Percentiles rank a stretch among this genome's conserved stretches.
These are phyloP conservation scores for Penicillium ucsense DNA, from an alignment of 495 filamentous ascomycete genomes.

Conservation along the genomic window DNA sequence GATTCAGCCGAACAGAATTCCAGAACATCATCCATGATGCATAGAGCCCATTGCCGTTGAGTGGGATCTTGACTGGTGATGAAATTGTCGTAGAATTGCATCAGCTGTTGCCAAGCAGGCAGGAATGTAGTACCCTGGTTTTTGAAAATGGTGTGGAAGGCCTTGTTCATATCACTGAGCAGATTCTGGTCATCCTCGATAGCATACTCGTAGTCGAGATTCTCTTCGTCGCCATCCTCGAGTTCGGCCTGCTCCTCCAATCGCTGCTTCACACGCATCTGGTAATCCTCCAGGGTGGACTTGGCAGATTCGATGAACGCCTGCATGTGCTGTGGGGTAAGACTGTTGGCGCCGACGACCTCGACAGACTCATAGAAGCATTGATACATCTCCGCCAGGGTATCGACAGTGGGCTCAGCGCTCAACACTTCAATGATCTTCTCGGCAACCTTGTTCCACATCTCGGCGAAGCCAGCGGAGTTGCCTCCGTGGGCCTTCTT, in stretches of 20 bases:
- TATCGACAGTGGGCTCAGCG: constrained; percentile 91
- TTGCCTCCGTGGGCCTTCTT: constrained; percentile 75
- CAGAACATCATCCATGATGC: constrained; percentile 96
- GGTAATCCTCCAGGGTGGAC: constrained; percentile 84
- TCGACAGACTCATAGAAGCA: constrained; percentile 99
- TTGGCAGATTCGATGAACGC: constrained; percentile 77
- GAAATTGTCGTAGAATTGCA: constrained; percentile 76
- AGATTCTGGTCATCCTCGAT: constrained; percentile 97
- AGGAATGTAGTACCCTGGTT: constrained; percentile 81
- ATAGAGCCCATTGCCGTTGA: constrained; percentile 95
- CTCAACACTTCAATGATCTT: constrained; percentile 92
- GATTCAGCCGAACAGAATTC: constrained; percentile 88
- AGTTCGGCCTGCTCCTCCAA: constrained; percentile 66
- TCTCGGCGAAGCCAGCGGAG: constrained; percentile 60
- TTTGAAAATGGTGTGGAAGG: constrained; percentile 98
- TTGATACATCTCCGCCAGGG: constrained; percentile 97
- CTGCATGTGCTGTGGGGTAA: constrained; percentile 67
- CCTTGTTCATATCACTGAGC: constrained; percentile 99
- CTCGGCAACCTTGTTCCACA: constrained; percentile 81
- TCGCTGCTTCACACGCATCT: constrained; percentile 68
- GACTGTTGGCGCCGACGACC: constrained; percentile 75
- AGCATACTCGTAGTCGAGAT: constrained; percentile 57
- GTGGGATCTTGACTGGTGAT: constrained; percentile 77
- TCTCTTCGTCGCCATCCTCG: constrained; percentile 79
- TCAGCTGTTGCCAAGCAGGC: constrained; percentile 73